Percentiles rank a stretch among this genome's conserved stretches.
Evolutionary conservation across 768 basidiomycete species (phyloP).

Genomic region (Serendipita indica): DNA sequence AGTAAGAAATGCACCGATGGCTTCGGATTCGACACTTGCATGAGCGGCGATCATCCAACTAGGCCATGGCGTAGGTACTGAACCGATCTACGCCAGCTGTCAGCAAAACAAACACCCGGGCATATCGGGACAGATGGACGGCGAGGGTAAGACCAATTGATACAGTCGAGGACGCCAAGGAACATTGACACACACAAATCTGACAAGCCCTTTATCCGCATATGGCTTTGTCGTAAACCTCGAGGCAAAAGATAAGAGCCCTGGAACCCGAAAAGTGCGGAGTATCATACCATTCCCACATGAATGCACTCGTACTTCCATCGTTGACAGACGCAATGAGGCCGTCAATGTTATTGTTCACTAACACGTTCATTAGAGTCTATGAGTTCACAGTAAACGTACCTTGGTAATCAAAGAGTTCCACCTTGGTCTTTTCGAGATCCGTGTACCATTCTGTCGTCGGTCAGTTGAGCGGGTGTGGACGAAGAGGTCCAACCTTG

Average conservation of each 20-base stretch:
- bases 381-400: slow-evolving; percentile 11
- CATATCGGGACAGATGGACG: too few relatives aligned
- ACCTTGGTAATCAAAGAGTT: slow-evolving; percentile 47
- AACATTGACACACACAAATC: slow-evolving; percentile 49
- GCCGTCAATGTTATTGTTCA: slow-evolving; percentile 68
- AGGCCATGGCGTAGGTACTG: slow-evolving; percentile 88
- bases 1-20: slow-evolving; percentile 44
- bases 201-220: slow-evolving; percentile 59
- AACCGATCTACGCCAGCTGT: slow-evolving; percentile 43
- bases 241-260: neutral
- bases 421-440: slow-evolving; percentile 27
- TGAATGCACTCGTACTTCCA: slow-evolving; percentile 75
- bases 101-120: neutral
- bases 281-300: slow-evolving; percentile 67
- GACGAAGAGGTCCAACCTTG: slow-evolving; percentile 52
- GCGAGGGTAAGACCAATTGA: too few relatives aligned
- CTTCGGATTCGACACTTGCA: slow-evolving; percentile 36
- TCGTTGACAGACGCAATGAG: slow-evolving; percentile 79
- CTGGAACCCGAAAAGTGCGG: neutral
- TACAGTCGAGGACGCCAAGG: too few relatives aligned
- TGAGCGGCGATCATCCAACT: slow-evolving; percentile 92
- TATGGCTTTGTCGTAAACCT: slow-evolving; percentile 71
- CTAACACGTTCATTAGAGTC: slow-evolving; percentile 23
- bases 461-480: slow-evolving; percentile 10
- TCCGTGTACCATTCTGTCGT: slow-evolving; percentile 13